Conservation (phyloP, 352 stramenopile species). For the Peronospora belbahrii region DNA sequence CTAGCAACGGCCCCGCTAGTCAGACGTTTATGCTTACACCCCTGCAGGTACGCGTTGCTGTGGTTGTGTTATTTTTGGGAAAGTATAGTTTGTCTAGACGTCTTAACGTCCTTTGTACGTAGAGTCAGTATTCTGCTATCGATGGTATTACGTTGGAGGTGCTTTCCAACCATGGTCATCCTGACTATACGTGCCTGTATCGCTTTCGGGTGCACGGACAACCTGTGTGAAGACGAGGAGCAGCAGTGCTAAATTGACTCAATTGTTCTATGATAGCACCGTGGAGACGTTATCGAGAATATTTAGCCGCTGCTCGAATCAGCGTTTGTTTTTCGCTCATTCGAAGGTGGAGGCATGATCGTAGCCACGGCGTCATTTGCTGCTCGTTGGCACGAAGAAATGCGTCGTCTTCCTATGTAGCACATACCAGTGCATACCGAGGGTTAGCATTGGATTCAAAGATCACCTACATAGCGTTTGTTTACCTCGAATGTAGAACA, state of each 20-base stretch:
- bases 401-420: conserved; percentile 38
- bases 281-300: background rate
- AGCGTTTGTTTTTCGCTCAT: conserved; percentile 58
- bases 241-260: conserved; percentile 2
- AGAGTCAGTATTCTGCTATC: conserved; percentile 45
- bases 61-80: background rate
- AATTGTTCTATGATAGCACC: conserved; percentile 21
- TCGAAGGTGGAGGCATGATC: conserved; percentile 56
- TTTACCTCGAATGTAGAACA: conserved; percentile 30
- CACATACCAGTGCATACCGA: background rate
- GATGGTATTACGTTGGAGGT: conserved; percentile 74
- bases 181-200: conserved; percentile 87
- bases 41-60: conserved; percentile 25
- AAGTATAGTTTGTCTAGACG: background rate
- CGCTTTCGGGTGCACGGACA: conserved; percentile 80
- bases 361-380: conserved; percentile 56
- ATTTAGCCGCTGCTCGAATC: conserved; percentile 11
- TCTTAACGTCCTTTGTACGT: background rate
- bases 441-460: background rate
- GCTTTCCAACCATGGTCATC: conserved; percentile 74
- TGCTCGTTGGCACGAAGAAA: conserved; percentile 38
- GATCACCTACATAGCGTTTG: background rate
- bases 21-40: conserved; percentile 63
- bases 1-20: conserved; percentile 34
- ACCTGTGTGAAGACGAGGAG: conserved; percentile 16